phyloP scores from a whole-genome alignment of 2,329 filamentous ascomycete species.

The Arthrobotrys sphaeroides region DNA sequence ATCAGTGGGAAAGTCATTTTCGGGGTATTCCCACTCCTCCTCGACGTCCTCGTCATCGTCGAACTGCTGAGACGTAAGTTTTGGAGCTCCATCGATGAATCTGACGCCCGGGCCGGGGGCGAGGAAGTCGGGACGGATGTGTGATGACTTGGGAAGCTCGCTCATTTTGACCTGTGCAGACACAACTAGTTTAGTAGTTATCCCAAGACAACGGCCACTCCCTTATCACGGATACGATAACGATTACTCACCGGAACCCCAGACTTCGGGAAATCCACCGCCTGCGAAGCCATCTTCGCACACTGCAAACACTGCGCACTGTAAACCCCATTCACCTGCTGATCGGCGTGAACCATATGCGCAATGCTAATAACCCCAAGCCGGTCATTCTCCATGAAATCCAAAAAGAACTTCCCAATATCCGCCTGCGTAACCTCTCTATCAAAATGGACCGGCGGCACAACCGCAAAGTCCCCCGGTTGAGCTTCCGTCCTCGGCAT shows the following conservation, averaged over 20 bases:
- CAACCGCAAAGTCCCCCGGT: constrained; percentile 68
- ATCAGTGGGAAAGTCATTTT: constrained; percentile 63
- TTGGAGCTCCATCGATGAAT: constrained; percentile 9
- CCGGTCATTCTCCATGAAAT: constrained; percentile 75
- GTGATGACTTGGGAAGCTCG: constrained; percentile 46
- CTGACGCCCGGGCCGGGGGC: constrained; percentile 55
- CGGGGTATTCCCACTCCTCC: constrained; percentile 58
- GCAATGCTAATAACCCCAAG: constrained; percentile 72
- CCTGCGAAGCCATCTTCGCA: constrained; percentile 73
- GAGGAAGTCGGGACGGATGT: constrained; percentile 56
- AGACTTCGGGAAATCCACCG: constrained; percentile 80
- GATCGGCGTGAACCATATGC: constrained; percentile 74
- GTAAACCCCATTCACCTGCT: constrained; percentile 65
- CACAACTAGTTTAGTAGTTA: no score
- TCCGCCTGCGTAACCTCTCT: constrained; percentile 70
- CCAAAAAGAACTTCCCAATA: constrained; percentile 82
- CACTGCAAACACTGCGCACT: constrained; percentile 67
- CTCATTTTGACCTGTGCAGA: constrained; percentile 56
- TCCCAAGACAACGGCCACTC: no score
- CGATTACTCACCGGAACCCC: constrained; percentile 66
- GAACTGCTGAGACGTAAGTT: constrained; percentile 61
- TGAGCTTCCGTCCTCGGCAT: constrained; percentile 63
- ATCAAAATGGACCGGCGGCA: constrained; percentile 65
- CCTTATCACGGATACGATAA: constrained; percentile 17
- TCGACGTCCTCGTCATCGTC: constrained; percentile 64